phyloP scores from a whole-genome alignment of 169 alveolate species.

The Plasmodium gaboni region DNA sequence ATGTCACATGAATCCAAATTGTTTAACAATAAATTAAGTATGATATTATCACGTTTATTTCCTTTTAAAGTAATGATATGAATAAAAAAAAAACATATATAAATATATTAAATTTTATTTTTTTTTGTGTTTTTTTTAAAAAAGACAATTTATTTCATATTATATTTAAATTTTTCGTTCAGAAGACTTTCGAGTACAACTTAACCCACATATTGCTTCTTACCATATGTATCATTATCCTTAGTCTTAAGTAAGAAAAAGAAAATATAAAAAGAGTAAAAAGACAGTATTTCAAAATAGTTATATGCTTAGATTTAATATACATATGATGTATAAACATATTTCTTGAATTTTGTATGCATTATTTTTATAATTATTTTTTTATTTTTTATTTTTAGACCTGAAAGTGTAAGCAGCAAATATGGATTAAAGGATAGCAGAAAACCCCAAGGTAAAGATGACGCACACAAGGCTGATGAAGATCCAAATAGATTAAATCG shows the following conservation, averaged over 20 bases:
- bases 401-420: slow-evolving; percentile 41
- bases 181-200: slow-evolving; percentile 62
- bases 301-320: neutral
- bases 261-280: neutral
- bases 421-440: neutral
- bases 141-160: neutral
- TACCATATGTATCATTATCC: slow-evolving; percentile 72
- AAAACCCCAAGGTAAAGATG: slow-evolving; percentile 49
- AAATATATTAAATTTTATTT: neutral
- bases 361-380: slow-evolving; percentile 1
- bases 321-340: neutral
- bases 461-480: slow-evolving; percentile 40
- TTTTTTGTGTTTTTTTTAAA: neutral
- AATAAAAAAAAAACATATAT: neutral
- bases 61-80: slow-evolving; percentile 65
- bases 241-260: slow-evolving; percentile 65
- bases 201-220: slow-evolving; percentile 71
- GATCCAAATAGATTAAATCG: slow-evolving; percentile 3
- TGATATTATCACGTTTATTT: slow-evolving; percentile 55
- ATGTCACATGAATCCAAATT: slow-evolving; percentile 63
- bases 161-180: slow-evolving; percentile 1
- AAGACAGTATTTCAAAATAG: neutral
- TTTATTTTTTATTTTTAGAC: slow-evolving; percentile 21
- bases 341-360: neutral
- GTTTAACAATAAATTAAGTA: slow-evolving; percentile 55